Base-by-base conservation (phyloP, 2,329 filamentous ascomycete species). In the Cladosporium phlei region DNA sequence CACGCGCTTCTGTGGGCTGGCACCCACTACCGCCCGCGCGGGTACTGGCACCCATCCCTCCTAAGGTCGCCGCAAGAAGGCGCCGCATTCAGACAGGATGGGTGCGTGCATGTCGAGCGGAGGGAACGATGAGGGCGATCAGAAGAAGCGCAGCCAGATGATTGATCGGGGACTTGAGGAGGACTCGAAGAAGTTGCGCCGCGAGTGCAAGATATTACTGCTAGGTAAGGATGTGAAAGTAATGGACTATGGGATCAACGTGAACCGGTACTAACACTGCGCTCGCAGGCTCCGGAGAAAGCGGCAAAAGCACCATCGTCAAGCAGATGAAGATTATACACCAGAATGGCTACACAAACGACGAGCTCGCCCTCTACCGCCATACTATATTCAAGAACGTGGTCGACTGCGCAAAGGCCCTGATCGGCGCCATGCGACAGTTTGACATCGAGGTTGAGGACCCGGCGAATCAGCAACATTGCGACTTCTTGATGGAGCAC, bases 311-410 rank as follows among this genome's bases (percentile, higher is more conserved):
- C 49, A 98, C 93, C 8, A 97, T 98, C 61, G 93, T 98, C 58
- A 98, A 98, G 71, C 93, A 98, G 76, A 98, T 98, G 93, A 98
- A 97, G 72, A 98, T 98, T 60, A 97, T 98, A 63, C 93, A 98
- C 65, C 85, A 97, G 61, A 95, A 96, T 71, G 93, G 93, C 51
- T 98, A 98, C 70, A 90, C 88, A 9, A 82, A 88, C 57, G 91
- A 97, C 60, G 93, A 98, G 69, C 77, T 97, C 39, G 86, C 86
- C 61, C 85, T 95, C 65, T 97, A 97, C 73, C 86, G 93, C 50
- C 81, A 95, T 52, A 97, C 93, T 25, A 89, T 98, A 51, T 98
- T 95, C 75, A 98, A 98, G 72, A 98, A 98, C 67, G 77, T 98
- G 50, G 80, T 97, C 58, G 93, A 98, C 70, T 98, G 93, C 74